Conservation (phyloP, 768 basidiomycete species). For the Tremella yokohamensis region DNA sequence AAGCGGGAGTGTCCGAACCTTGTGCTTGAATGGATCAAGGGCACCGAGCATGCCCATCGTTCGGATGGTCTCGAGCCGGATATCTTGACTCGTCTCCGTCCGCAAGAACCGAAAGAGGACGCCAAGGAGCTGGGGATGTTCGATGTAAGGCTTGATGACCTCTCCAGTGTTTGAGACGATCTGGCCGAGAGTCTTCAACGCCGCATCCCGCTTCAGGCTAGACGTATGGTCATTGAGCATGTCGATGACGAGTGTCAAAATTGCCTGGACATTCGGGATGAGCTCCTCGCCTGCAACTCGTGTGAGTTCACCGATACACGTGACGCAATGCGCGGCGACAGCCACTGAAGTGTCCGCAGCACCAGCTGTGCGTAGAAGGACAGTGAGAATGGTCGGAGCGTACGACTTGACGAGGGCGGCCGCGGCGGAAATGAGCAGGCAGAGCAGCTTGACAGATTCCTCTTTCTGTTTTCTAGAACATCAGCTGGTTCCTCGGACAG, state of each 20-base stretch:
- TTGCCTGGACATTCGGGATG: slow-evolving; percentile 70
- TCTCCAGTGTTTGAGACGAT: slow-evolving; percentile 93
- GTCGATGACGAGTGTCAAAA: slow-evolving; percentile 85
- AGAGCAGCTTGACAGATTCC: slow-evolving; percentile 85
- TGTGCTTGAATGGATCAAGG: slow-evolving; percentile 88
- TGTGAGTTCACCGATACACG: slow-evolving; percentile 90
- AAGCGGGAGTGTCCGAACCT: slow-evolving; percentile 57
- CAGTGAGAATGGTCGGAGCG: slow-evolving; percentile 87
- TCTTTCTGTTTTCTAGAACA: slow-evolving; percentile 57
- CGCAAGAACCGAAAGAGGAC: slow-evolving; percentile 78
- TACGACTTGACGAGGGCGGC: slow-evolving; percentile 94
- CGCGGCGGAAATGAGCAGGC: slow-evolving; percentile 82
- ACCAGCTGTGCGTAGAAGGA: slow-evolving; percentile 70
- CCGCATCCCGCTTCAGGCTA: slow-evolving; percentile 80
- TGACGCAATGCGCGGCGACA: slow-evolving; percentile 86
- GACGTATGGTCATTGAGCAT: slow-evolving; percentile 85
- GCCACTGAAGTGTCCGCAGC: slow-evolving; percentile 78
- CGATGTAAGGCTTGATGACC: slow-evolving; percentile 82
- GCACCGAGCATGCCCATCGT: slow-evolving; percentile 95
- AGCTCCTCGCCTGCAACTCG: slow-evolving; percentile 92
- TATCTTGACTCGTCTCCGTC: slow-evolving; percentile 63
- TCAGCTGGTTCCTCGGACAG: slow-evolving; percentile 13
- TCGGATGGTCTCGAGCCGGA: slow-evolving; percentile 84
- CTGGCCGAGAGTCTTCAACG: slow-evolving; percentile 88
- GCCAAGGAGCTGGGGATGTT: slow-evolving; percentile 85